Base-by-base conservation (phyloP, 257 asterid species). In the Handroanthus guayacan region DNA sequence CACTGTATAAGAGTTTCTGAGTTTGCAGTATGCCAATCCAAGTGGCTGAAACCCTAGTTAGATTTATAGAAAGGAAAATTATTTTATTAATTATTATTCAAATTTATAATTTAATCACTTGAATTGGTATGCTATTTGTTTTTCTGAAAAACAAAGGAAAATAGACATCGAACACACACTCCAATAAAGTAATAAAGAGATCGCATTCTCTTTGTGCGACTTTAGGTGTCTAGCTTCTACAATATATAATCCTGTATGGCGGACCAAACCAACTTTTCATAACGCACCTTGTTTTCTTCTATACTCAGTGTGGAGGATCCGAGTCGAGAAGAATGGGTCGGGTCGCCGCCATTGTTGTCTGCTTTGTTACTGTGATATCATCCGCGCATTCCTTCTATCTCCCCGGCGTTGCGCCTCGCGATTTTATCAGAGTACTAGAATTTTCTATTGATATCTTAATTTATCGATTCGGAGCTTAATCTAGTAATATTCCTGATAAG, bases 381-480 rank as follows among this genome's bases (percentile, higher is more conserved):
- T 66, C 86, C 9, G 92, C 88, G 16, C 71, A 81, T 81, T 78
- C 92, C 58, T 93, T 93, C 84, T 89, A 91, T 71, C 91, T 93
- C 39, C 92, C 98, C 69, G 91, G 96, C 70, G 97, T 91, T 48
- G 93, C 95, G 51, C 97, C 98, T 82, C 95, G 89, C 31, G 90
- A 89, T 86, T 93, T 91, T 68, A 86, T 39, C 54, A 74, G 87
- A 60, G 98, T 93, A 86, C 44, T 6, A 3, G 2, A 0, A 9
- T n/a, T 69, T 58, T 36, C 68, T 55, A 37, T 55, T 54, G 43
- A 48, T 13, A 34, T 56, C 5, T 69, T 50, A 4, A 44, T 31
- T 58, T 47, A 67, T 61, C 54, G 67, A 67, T 80, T 69, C 14
- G 68, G 69, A 56, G 65, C 62, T 72, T 62, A 62, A 56, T 43